Evolutionary conservation across 352 stramenopile genomes (phyloP).

Genomic region (Globisporangium middletonii): DNA sequence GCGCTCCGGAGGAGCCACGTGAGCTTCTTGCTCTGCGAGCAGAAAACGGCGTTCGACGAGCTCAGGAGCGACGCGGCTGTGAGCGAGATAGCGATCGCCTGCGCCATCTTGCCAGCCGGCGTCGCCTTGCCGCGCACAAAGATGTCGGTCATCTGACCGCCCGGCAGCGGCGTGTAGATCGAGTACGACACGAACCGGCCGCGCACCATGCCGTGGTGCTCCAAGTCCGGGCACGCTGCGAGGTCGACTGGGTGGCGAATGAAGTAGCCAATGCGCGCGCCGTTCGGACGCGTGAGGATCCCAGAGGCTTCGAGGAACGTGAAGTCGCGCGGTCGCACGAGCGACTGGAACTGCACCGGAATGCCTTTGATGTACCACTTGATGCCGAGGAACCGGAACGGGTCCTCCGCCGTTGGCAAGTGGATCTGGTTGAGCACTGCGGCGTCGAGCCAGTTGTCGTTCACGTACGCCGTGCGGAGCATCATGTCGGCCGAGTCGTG

Average conservation of each 20-base stretch:
- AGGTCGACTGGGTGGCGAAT: constrained; percentile 18
- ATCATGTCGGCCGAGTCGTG: constrained; percentile 16
- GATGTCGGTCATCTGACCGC: constrained; percentile 7
- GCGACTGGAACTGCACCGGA: background rate
- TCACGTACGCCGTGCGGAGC: constrained; percentile 14
- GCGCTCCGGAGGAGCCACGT: constrained; percentile 19
- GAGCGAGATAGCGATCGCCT: constrained; percentile 5
- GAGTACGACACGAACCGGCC: constrained; percentile 8
- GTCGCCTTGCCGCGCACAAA: constrained; percentile 11
- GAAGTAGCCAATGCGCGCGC: constrained; percentile 13
- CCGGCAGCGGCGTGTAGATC: constrained; percentile 11
- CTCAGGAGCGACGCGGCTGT: constrained; percentile 19
- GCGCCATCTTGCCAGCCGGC: constrained; percentile 9
- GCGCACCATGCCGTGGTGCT: constrained; percentile 2
- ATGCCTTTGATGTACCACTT: constrained; percentile 17
- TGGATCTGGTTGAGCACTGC: constrained; percentile 11
- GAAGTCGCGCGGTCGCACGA: constrained; percentile 15
- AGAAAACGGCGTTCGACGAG: constrained; percentile 15
- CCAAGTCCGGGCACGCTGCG: constrained; percentile 2
- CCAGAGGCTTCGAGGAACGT: constrained; percentile 15
- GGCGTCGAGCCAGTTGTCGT: constrained; percentile 14
- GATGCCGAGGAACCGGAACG: constrained; percentile 16
- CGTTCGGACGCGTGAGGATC: constrained; percentile 1
- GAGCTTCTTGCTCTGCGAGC: constrained; percentile 32
- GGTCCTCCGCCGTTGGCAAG: constrained; percentile 5